phyloP scores from a whole-genome alignment of 805 yeast species.

The Lachancea lanzarotensis region DNA sequence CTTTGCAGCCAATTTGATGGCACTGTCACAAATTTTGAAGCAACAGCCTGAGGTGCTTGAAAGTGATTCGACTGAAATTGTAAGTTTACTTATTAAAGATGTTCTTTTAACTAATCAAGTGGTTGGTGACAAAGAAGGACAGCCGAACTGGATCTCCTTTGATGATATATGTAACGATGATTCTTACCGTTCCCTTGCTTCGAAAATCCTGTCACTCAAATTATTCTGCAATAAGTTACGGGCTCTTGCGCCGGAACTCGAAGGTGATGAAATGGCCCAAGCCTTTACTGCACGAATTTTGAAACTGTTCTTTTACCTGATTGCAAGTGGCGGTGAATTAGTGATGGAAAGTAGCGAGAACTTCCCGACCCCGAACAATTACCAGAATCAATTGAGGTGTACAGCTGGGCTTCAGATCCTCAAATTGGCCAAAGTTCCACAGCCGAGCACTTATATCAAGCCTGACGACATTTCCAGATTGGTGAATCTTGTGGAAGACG shows the following conservation, averaged over 20 bases:
- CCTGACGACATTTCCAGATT: slow-evolving; percentile 48
- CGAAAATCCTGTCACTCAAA: slow-evolving; percentile 49
- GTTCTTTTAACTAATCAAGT: slow-evolving; percentile 49
- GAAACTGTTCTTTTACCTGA: slow-evolving; percentile 57
- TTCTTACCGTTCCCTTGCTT: slow-evolving; percentile 32
- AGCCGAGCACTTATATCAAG: slow-evolving; percentile 46
- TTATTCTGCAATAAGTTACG: slow-evolving; percentile 55
- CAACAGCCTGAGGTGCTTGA: slow-evolving; percentile 45
- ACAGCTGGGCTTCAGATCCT: slow-evolving; percentile 61
- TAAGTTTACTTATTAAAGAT: slow-evolving; percentile 53
- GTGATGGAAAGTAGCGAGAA: slow-evolving; percentile 38
- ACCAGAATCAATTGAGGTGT: slow-evolving; percentile 56
- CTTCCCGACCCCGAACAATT: slow-evolving; percentile 57
- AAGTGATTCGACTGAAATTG: slow-evolving; percentile 50
- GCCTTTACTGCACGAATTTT: slow-evolving; percentile 56
- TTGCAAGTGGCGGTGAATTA: slow-evolving; percentile 75
- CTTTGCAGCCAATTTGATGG: slow-evolving; percentile 51
- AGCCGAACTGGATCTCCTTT: slow-evolving; percentile 43
- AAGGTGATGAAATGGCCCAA: slow-evolving; percentile 35
- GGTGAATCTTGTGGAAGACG: slow-evolving; percentile 61
- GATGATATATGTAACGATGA: slow-evolving; percentile 31
- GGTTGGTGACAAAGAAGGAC: slow-evolving; percentile 27
- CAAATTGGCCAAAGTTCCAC: slow-evolving; percentile 53
- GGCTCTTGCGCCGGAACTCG: slow-evolving; percentile 28
- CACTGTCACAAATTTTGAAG: slow-evolving; percentile 52